A percentile compares a stretch with the other conserved stretches of the same genome.
Evolutionary conservation across 208 protist genomes (phyloP).

Genomic region (Acanthamoeba royreba): DNA sequence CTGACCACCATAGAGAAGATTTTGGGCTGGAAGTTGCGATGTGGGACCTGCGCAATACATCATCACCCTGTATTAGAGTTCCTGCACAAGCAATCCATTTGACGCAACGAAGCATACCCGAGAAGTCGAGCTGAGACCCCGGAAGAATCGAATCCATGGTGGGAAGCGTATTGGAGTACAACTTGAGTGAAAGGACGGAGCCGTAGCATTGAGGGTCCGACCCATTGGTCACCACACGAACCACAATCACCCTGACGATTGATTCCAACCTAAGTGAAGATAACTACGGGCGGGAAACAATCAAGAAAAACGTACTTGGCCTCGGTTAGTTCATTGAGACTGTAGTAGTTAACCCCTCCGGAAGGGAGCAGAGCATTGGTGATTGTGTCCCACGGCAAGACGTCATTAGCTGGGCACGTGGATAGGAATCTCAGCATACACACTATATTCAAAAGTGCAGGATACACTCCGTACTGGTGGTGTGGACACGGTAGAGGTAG

Average conservation of each 20-base stretch:
- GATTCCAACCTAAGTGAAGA: background rate
- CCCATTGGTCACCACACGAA: background rate
- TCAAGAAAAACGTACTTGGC: background rate
- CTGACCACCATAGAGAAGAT: background rate
- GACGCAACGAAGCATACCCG: background rate
- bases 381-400: background rate
- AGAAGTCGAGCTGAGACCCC: background rate
- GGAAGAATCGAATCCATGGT: background rate
- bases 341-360: background rate
- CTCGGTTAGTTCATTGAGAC: background rate
- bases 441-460: background rate
- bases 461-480: background rate
- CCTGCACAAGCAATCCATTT: too few relatives aligned
- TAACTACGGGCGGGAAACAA: background rate
- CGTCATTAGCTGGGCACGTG: background rate
- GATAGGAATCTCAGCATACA: background rate
- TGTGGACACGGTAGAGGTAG: background rate
- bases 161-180: background rate
- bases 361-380: background rate
- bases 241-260: background rate
- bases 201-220: background rate
- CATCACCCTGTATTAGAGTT: background rate
- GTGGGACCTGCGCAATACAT: background rate
- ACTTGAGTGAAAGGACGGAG: background rate
- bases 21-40: background rate